phyloP scores from a whole-genome alignment of 2,329 filamentous ascomycete species.

The Scedosporium dehoogii region DNA sequence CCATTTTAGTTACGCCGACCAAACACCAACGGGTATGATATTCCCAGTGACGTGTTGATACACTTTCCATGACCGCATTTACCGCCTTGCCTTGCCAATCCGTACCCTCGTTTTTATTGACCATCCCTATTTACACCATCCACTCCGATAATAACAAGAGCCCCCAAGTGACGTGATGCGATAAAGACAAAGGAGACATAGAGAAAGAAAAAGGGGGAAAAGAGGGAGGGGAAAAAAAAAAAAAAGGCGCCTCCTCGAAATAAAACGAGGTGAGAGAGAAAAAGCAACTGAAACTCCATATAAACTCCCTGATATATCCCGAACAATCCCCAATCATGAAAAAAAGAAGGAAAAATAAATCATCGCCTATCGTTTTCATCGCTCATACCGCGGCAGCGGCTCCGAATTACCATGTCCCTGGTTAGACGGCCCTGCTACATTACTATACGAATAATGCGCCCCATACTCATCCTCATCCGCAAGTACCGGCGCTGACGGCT shows the following conservation, averaged over 20 bases:
- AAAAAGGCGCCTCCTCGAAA: neutral
- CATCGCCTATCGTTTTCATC: neutral
- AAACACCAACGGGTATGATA: too few relatives aligned
- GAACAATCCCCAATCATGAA: neutral
- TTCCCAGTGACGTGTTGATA: too few relatives aligned
- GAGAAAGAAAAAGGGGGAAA: too few relatives aligned
- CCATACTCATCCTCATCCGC: conserved; percentile 42
- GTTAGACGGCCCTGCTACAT: neutral
- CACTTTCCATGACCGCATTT: too few relatives aligned
- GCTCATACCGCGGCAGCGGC: conserved; percentile 6
- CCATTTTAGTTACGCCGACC: too few relatives aligned
- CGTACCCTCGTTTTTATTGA: neutral
- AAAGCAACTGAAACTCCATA: neutral
- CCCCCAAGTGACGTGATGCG: neutral
- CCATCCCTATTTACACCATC: neutral
- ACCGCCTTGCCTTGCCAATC: neutral
- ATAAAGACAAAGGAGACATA: neutral
- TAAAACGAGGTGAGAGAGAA: neutral
- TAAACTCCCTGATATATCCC: neutral
- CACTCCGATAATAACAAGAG: neutral
- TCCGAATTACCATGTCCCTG: neutral
- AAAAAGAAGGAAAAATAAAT: neutral
- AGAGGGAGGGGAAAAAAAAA: neutral
- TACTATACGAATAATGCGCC: conserved; percentile 4
- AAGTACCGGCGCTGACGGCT: conserved; percentile 50